Evolutionary conservation across 2,329 filamentous ascomycete species (phyloP).

Genomic region (Sclerotinia glacialis): DNA sequence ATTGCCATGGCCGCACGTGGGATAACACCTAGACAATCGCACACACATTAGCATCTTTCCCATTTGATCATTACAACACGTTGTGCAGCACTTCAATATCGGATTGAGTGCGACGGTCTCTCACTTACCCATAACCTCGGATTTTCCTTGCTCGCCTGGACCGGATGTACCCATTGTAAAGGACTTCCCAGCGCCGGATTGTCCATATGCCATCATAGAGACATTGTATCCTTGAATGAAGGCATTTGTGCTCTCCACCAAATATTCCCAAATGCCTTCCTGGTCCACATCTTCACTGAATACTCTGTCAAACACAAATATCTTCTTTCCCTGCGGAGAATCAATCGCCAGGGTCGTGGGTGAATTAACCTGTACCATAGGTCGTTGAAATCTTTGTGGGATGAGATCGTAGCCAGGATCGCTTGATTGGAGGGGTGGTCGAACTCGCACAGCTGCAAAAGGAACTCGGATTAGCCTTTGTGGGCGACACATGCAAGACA

Average conservation of each 20-base stretch:
- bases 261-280: slow-evolving; percentile 90
- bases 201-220: slow-evolving; percentile 91
- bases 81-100: slow-evolving; percentile 17
- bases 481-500: neutral
- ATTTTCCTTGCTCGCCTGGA: slow-evolving; percentile 69
- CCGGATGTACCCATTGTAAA: slow-evolving; percentile 98
- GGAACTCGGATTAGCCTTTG: slow-evolving; percentile 20
- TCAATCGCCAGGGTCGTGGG: slow-evolving; percentile 85
- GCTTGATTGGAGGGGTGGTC: slow-evolving; percentile 75
- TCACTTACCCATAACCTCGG: slow-evolving; percentile 72
- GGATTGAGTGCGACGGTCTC: slow-evolving; percentile 21
- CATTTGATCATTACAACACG: neutral
- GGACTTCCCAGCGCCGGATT: slow-evolving; percentile 96
- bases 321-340: slow-evolving; percentile 84
- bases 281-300: slow-evolving; percentile 82
- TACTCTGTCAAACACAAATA: slow-evolving; percentile 95
- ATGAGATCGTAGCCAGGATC: slow-evolving; percentile 95
- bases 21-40: slow-evolving; percentile 69
- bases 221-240: slow-evolving; percentile 99
- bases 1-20: slow-evolving; percentile 82
- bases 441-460: slow-evolving; percentile 77
- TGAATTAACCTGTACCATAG: slow-evolving; percentile 86
- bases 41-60: slow-evolving; percentile 27
- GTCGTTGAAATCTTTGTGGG: slow-evolving; percentile 88
- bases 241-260: slow-evolving; percentile 82